Conservation (phyloP, 441 rosid genomes). For the Syzygium malaccense region DNA sequence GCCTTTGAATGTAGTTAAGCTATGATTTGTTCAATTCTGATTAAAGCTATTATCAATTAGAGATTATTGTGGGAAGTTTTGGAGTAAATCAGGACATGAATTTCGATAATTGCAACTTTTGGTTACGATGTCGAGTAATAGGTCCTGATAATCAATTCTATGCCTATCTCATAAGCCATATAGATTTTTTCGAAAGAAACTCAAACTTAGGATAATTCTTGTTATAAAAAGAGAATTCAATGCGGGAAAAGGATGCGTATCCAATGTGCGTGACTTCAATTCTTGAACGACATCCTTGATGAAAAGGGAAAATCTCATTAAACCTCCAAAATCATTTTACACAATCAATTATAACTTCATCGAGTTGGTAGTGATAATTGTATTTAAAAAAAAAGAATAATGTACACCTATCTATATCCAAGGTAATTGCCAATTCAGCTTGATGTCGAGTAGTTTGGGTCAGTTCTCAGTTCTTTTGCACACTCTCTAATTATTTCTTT, state of each 20-base stretch:
- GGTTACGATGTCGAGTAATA: background rate
- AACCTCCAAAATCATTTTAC: background rate
- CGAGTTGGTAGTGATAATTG: fast-evolving
- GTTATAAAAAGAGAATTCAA: background rate
- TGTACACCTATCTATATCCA: background rate
- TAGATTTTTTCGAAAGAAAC: background rate
- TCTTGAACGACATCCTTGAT: background rate
- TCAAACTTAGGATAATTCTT: background rate
- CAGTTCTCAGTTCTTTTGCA: no score
- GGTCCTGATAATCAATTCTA: fast-evolving
- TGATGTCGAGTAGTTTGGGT: no score
- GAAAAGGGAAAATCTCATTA: background rate
- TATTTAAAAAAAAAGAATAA: background rate
- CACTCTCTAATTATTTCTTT: background rate
- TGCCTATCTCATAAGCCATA: background rate
- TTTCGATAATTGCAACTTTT: background rate
- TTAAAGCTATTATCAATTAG: background rate
- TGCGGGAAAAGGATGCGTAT: background rate
- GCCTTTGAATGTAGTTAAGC: background rate
- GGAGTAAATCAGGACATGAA: background rate
- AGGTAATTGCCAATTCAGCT: fast-evolving
- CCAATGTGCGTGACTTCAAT: background rate
- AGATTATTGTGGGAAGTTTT: background rate
- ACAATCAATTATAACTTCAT: background rate
- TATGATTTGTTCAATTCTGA: background rate